Percentiles rank a stretch among this genome's conserved stretches.
These are phyloP conservation scores for Eucalyptus albens DNA, from an alignment of 345 rosid species.

Conservation along the genomic window DNA sequence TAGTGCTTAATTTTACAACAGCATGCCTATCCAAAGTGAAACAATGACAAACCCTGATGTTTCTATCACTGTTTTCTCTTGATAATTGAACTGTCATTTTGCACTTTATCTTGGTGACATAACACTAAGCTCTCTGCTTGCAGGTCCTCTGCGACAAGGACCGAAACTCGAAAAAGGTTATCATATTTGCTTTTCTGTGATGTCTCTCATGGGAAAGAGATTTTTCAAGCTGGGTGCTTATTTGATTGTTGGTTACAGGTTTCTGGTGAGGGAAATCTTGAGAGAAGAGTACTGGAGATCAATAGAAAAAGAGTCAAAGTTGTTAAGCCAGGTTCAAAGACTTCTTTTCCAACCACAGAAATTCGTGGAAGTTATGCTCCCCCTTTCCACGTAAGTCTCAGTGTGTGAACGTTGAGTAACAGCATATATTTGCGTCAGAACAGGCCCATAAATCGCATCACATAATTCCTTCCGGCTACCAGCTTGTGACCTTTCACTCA, in stretches of 20 bases:
- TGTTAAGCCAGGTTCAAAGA: constrained; percentile 91
- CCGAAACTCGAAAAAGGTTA: constrained; percentile 70
- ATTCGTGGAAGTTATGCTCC: constrained; percentile 91
- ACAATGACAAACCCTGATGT: neutral
- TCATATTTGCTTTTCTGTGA: neutral
- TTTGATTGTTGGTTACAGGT: constrained; percentile 22
- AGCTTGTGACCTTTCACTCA: neutral
- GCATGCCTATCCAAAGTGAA: neutral
- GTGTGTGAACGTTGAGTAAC: neutral
- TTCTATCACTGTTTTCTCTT: neutral
- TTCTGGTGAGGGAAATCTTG: constrained; percentile 66
- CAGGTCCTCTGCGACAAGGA: constrained; percentile 88
- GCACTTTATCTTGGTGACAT: neutral
- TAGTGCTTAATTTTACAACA: neutral
- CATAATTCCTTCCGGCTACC: neutral
- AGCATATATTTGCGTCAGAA: neutral
- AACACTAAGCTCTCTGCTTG: neutral
- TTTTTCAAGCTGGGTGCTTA: neutral
- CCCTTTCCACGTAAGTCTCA: constrained; percentile 79
- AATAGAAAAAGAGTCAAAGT: constrained; percentile 86
- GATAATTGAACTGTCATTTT: neutral
- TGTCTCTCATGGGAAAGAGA: neutral
- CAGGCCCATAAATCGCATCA: neutral
- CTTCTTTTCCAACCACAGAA: constrained; percentile 79
- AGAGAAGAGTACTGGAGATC: constrained; percentile 82